phyloP scores from a whole-genome alignment of 495 filamentous ascomycete genomes.

The Aspergillus panamensis region DNA sequence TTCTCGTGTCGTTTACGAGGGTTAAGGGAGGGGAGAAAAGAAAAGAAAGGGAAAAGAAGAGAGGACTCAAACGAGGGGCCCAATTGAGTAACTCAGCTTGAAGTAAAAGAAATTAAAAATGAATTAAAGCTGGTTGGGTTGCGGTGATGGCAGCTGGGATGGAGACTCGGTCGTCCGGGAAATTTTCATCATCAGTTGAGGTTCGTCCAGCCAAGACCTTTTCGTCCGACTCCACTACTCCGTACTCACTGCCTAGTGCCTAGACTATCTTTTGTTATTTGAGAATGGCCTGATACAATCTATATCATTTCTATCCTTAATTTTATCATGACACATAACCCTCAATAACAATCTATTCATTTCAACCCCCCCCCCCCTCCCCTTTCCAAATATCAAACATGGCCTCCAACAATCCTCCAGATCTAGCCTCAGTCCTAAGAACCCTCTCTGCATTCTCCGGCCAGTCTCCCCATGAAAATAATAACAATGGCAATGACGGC shows the following conservation, averaged over 20 bases:
- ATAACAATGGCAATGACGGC: slow-evolving; percentile 17
- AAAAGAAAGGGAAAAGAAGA: slow-evolving; percentile 15
- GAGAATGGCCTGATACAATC: too few species aligned
- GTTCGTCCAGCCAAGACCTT: slow-evolving; percentile 7
- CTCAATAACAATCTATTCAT: not conserved
- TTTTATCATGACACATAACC: too few species aligned
- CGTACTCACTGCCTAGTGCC: not conserved
- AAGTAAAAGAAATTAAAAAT: not conserved
- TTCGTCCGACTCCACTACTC: not conserved
- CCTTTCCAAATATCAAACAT: too few species aligned
- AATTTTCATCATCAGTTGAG: slow-evolving; percentile 34
- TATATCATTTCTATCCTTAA: too few species aligned
- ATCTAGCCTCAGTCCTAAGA: slow-evolving; percentile 52
- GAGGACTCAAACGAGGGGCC: slow-evolving; percentile 5
- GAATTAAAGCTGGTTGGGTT: not conserved
- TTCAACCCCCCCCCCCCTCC: too few species aligned
- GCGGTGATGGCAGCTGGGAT: slow-evolving; percentile 17
- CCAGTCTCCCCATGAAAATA: slow-evolving; percentile 8
- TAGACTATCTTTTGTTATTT: too few species aligned
- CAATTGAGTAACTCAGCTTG: not conserved
- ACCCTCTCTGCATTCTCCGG: slow-evolving; percentile 47
- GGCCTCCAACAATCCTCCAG: slow-evolving; percentile 36
- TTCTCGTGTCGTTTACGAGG: not conserved
- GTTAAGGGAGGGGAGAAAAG: slow-evolving; percentile 17
- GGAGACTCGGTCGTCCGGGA: slow-evolving; percentile 26